Base-by-base conservation (phyloP, 2,329 filamentous ascomycete genomes). In the Emericellopsis cladophorae region DNA sequence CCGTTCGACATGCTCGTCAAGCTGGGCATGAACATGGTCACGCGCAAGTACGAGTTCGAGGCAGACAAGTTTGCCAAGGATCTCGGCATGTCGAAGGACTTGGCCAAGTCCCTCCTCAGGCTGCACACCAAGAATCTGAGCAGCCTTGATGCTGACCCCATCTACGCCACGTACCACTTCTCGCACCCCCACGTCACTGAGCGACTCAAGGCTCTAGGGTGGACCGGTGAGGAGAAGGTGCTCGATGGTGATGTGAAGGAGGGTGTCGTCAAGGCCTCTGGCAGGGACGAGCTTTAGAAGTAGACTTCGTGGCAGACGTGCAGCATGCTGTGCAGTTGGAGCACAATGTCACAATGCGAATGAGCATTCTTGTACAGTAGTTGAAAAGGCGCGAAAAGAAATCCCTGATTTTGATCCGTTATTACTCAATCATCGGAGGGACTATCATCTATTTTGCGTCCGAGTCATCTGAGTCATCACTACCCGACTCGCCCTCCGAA, bases 101-200 rank as follows among this genome's bases (percentile, higher is more conserved):
- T 98, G 40, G 87, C 89, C 35, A 72, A 78, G 47, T 92, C 87
- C 18, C 76, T 98, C 47, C 88, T 98, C 66, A 95, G 95, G 70
- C 83, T 98, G 40, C 93, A 98, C 66, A 87, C 95, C 55, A 89
- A 96, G 69, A 98, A 98, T 59, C 73, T 98, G 50, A 94, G 87
- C 64, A 93, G 86, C 46, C 96, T 98, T 90, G 92, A 98, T 54
- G 92, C 92, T 23, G 93, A 98, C 65, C 94, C 85, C 84, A 79
- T 95, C 75, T 98, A 94, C 63, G 92, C 92, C 41, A 93, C 83
- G 65, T 98, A 96, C 71, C 89, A 98, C 67, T 95, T 93, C 72
- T 95, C 90, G 21, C 92, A 98, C 65, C 92, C 92, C 1, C 95
- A 96, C 50, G 70, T 98, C 49, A 84, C 89, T 2, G 93, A 98